Base-by-base conservation (phyloP, 768 basidiomycete species). In the Boletus reticuloceps region DNA sequence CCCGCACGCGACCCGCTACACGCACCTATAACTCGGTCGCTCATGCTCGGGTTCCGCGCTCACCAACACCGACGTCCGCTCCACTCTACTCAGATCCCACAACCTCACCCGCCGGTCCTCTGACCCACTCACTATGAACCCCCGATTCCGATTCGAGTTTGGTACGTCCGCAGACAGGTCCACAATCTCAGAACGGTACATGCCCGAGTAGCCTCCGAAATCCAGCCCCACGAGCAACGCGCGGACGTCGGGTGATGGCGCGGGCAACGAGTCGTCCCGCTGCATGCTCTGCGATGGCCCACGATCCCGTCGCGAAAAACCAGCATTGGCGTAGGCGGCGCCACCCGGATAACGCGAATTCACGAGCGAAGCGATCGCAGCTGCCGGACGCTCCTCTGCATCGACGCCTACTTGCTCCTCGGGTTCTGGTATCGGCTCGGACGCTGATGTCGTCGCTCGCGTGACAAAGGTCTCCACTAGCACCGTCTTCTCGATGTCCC, bases 31-130 rank as follows among this genome's bases (percentile, higher is more conserved):
- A 6, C 77, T 73, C 6, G 91, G 89, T 59, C 81, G 82, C 47
- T 94, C 92, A 31, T 77, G 73, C 50, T 94, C 94, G 19, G 77
- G 76, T 59, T 91, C 91, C 2, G 82, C 72, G 2, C 92, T 91
- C 67, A 88, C 93, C 51, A 98, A 72, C 19, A 98, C 79, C 0
- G 81, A 77, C 12, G 94, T 92, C 31, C 85, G 81, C 54, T 90
- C 86, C 27, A 86, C 69, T 61, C 79, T 82, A 9, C 77, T 82
- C 54, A 97, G 68, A 70, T 98, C 94, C 94, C 94, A 98, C 58
- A 92, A 77, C 25, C 93, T 79, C 39, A 99, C 78, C 61, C 85
- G 87, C 47, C 88, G 81, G 71, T 99, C 97, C 62, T 95, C 91
- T 0, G 94, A 96, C 2, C 92, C 96, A 22, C 83, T 93, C 29